A percentile compares a stretch with the other conserved stretches of the same genome.
These are phyloP conservation scores for Boletus reticulatus DNA, from an alignment of 768 basidiomycete genomes.

Conservation along the genomic window DNA sequence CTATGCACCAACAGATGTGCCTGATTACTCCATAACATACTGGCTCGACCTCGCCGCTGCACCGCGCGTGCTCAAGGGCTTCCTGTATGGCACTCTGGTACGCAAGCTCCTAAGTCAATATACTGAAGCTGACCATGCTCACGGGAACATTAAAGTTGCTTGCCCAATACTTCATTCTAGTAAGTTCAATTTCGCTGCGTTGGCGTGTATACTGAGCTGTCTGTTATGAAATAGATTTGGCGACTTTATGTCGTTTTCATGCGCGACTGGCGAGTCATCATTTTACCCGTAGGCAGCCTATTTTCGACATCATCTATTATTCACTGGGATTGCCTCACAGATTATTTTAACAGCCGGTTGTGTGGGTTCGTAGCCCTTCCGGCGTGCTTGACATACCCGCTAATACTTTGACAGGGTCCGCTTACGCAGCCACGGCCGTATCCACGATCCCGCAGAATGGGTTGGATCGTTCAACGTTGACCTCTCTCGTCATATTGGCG, in stretches of 20 bases:
- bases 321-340: not conserved
- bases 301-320: not conserved
- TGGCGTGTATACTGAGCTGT: not conserved
- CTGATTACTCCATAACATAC: not conserved
- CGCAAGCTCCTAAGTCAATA: not conserved
- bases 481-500: not conserved
- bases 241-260: slow-evolving; percentile 1
- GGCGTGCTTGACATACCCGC: not conserved
- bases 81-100: not conserved
- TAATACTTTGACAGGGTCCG: not conserved
- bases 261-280: not conserved
- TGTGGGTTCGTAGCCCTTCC: not conserved
- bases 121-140: not conserved
- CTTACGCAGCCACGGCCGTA: not conserved
- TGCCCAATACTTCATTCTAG: not conserved
- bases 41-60: not conserved
- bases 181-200: not conserved
- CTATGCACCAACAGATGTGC: not conserved
- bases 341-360: not conserved
- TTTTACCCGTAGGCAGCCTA: not conserved
- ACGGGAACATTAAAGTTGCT: not conserved
- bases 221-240: not conserved
- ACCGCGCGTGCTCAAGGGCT: not conserved
- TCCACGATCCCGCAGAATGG: not conserved
- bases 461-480: not conserved